phyloP scores from a whole-genome alignment of 2,329 filamentous ascomycete species.

The Colletotrichum sp. region DNA sequence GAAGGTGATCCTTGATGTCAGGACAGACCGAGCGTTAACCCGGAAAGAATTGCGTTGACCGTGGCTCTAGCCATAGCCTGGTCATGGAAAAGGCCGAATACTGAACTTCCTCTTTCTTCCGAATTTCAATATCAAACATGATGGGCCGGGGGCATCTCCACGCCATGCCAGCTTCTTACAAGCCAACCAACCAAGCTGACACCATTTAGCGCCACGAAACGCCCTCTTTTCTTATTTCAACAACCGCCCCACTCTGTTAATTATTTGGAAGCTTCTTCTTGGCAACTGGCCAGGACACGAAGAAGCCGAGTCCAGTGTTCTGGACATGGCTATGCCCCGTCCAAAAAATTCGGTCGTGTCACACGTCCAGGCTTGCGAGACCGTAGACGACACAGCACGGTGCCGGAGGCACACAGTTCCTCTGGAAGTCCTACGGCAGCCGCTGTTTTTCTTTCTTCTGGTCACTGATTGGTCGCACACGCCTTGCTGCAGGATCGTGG shows the following conservation, averaged over 20 bases:
- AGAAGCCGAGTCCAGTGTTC: background rate
- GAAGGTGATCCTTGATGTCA: background rate
- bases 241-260: background rate
- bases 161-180: background rate
- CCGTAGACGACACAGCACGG: background rate
- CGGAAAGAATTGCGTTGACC: background rate
- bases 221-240: constrained; percentile 19
- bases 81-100: background rate
- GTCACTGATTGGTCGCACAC: constrained; percentile 6
- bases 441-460: background rate
- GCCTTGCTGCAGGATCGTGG: constrained; percentile 24
- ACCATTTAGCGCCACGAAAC: constrained; percentile 13
- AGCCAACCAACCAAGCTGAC: background rate
- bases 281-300: background rate
- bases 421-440: background rate
- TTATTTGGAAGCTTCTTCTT: constrained; percentile 14
- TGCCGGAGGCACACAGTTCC: background rate
- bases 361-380: background rate
- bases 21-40: background rate
- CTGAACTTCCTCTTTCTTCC: background rate
- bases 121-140: background rate
- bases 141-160: background rate
- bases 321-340: background rate
- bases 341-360: background rate
- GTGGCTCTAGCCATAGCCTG: background rate